Base-by-base conservation (phyloP, 2,329 filamentous ascomycete species). In the Exutisphaerella laricina region DNA sequence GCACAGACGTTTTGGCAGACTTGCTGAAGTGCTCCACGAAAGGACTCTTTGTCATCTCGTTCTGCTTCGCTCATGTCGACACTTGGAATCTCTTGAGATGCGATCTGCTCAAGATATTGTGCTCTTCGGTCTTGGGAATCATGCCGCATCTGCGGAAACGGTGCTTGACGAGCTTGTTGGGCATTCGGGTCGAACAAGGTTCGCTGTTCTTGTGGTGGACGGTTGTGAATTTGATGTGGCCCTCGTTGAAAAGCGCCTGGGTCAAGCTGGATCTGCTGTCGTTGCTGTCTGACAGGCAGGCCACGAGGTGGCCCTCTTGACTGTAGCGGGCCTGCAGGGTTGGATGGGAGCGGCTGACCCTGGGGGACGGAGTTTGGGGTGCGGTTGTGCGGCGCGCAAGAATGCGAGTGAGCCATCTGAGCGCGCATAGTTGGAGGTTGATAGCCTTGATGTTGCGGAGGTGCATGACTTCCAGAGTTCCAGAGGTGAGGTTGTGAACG, bases 31-130 rank as follows among this genome's bases (percentile, higher is more conserved):
- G 68, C 67, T 33, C 67, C 58, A 36, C 85, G 77, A 53, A 94
- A 89, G 0, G 64, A 59, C 54, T 92, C 84, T 58, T 92, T 94
- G 51, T 81, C 74, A 2, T 72, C 67, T 39, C 84, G 76, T 53
- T 92, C 86, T 1, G 67, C 63, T 1, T 65, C 58, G 26, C 73
- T 73, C 49, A 90, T 88, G 52, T 83, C 79, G 1, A 79, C 77
- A 28, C 69, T 70, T 0, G 73, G 65, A 13, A 87, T 66, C 34
- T 80, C 73, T 12, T 60, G 52, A 41, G 53, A 39, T 4, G 69
- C 71, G 3, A 74, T 35, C 2, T 52, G 43, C 14, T 74, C 66
- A 17, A 77, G 58, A 44, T 70, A 67, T 7, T 64, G 48, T 13
- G 58, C 54, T 47, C 72, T 68, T n/a, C 54, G 48, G 21, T 60